Evolutionary conservation across 805 yeast genomes (phyloP), one percentile per base, ranked within the genome.

Genomic region (Candida ponderosae): DNA sequence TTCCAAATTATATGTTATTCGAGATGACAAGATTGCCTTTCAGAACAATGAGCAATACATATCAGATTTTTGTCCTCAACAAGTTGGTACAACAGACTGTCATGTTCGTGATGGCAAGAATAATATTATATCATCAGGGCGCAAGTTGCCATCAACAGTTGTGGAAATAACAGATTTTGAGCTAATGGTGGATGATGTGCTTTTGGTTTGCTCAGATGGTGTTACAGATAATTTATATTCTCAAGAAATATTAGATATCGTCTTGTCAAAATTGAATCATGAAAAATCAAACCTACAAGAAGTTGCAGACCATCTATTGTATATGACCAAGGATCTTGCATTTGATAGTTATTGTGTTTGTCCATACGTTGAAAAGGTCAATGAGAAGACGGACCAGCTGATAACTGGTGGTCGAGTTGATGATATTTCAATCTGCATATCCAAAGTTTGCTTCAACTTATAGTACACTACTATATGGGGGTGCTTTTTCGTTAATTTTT

Each of bases 371-470:
- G 76, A 68, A 43, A 67, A 60, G 50, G 69, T 73, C 15, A 70
- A 68, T 45, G 55, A 64, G 18, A 56, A 70, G 34, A 45, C 45
- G 18, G 41, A 46, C 6, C 45, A 48, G 15, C 53, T 51, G 39
- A 67, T 68, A 36, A 54, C 65, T 21, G 79, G 79, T 3, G 79
- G 79, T 0, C 73, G 73, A 40, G 52, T 72, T 37, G 79, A 73
- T 48, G 79, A 73, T 45, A 72, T 72, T 60, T 66, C 76, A 0
- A 55, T 73, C 9, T 68, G 74, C 40, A 54, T 73, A 8, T 76
- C 75, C 11, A 60, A 61, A 38, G 76, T 73, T 23, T 53, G 45
- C 1, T 27, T 44, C 4, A 50, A 50, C 18, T 13, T 24, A 13
- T 24, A 24, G 14, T 28, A 28, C 7, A 8, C 14, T 14, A 28